These are phyloP conservation scores for Podosphaera aphanis DNA, from an alignment of 2,329 filamentous ascomycete genomes.

Conservation along the genomic window DNA sequence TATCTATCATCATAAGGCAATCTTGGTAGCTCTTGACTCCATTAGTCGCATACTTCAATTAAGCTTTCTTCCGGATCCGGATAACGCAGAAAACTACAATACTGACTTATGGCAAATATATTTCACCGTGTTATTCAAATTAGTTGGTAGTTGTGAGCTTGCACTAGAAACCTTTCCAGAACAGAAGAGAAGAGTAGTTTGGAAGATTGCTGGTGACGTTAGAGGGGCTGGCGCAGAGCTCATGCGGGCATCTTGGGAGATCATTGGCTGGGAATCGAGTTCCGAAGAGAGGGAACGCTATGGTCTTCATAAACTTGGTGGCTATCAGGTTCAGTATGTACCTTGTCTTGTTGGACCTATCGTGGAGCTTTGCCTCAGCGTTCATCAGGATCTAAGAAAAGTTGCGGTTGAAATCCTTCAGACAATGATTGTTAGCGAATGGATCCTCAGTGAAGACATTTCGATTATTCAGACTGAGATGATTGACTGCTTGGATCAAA, in stretches of 20 bases:
- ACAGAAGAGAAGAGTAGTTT: conserved; percentile 84
- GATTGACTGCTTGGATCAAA: conserved; percentile 73
- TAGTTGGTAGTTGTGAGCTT: conserved; percentile 71
- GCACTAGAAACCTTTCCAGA: conserved; percentile 91
- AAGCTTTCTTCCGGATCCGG: conserved; percentile 64
- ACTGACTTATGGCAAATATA: conserved; percentile 87
- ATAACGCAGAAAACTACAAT: conserved; percentile 63
- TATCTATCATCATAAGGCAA: conserved; percentile 79
- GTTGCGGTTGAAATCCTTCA: conserved; percentile 86
- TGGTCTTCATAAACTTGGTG: conserved; percentile 64
- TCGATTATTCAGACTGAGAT: conserved; percentile 85
- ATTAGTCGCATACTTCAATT: conserved; percentile 60
- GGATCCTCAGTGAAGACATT: conserved; percentile 83
- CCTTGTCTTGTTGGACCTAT: conserved; percentile 77
- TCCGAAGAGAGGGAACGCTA: conserved; percentile 57
- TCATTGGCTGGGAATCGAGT: conserved; percentile 86
- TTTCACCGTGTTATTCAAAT: conserved; percentile 68
- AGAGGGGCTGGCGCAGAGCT: conserved; percentile 76
- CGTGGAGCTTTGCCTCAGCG: conserved; percentile 80
- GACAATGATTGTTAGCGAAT: conserved; percentile 97
- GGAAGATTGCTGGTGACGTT: conserved; percentile 97
- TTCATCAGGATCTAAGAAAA: conserved; percentile 70
- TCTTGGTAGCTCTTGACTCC: conserved; percentile 66
- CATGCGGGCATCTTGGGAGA: conserved; percentile 69
- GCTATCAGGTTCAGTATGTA: conserved; percentile 96